phyloP scores from a whole-genome alignment of 495 filamentous ascomycete genomes.

The Podospora didyma region DNA sequence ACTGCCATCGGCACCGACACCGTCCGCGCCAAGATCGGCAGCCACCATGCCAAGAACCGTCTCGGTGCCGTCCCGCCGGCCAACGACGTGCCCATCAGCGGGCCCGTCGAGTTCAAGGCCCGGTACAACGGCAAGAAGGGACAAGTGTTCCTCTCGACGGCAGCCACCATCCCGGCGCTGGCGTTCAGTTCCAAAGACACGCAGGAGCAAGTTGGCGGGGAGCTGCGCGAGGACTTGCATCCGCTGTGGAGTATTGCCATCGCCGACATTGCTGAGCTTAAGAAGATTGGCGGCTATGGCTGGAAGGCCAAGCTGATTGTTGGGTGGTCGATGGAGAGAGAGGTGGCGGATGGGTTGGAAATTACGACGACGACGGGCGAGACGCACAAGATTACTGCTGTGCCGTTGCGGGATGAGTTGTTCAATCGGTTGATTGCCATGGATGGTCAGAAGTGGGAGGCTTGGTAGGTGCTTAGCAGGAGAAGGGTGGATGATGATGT shows the following conservation, averaged over 20 bases:
- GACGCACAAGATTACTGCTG: conserved; percentile 62
- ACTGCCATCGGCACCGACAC: conserved; percentile 67
- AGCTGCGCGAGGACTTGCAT: conserved; percentile 49
- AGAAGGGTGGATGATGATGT: too few species aligned
- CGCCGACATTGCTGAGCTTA: conserved; percentile 57
- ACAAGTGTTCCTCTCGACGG: conserved; percentile 62
- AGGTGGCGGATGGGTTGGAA: conserved; percentile 75
- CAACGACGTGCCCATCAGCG: conserved; percentile 41
- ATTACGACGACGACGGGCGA: conserved; percentile 55
- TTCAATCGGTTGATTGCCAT: conserved; percentile 83
- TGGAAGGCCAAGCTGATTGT: conserved; percentile 87
- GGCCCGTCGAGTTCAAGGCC: conserved; percentile 72
- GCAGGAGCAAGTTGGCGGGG: conserved; percentile 41
- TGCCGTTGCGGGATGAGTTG: conserved; percentile 72
- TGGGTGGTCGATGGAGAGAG: conserved; percentile 72
- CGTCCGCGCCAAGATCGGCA: conserved; percentile 62
- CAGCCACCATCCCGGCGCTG: conserved; percentile 54
- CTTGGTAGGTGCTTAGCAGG: too few species aligned
- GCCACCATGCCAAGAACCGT: conserved; percentile 61
- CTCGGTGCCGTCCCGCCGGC: conserved; percentile 62
- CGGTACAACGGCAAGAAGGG: conserved; percentile 70
- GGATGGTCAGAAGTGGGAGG: conserved; percentile 85
- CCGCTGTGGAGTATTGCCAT: conserved; percentile 52
- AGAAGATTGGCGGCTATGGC: conserved; percentile 79
- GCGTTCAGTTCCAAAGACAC: conserved; percentile 49